Evolutionary conservation across 192 early-diverging fungal genomes (phyloP).

Genomic region (Chytriomyces sp.): DNA sequence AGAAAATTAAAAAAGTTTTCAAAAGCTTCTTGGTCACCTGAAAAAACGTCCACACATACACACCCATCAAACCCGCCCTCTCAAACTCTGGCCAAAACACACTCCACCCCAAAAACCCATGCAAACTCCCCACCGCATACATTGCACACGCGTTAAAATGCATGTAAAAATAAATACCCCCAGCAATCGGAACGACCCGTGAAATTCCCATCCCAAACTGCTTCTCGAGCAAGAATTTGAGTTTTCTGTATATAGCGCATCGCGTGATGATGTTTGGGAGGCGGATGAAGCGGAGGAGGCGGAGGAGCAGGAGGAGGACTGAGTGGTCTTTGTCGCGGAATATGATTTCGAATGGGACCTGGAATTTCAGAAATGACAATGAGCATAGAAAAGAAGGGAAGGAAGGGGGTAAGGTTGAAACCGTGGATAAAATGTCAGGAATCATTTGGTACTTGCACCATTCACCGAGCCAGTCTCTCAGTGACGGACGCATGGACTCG

Average conservation of each 20-base stretch:
- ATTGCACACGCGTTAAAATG: constrained; percentile 28
- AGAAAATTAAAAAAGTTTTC: too few relatives aligned
- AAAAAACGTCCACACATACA: constrained; percentile 27
- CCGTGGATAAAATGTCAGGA: neutral
- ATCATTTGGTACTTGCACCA: neutral
- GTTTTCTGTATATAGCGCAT: neutral
- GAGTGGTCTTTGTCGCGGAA: neutral
- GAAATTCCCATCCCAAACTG: constrained; percentile 15
- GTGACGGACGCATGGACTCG: constrained; percentile 9
- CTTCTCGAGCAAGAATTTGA: neutral
- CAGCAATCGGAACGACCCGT: constrained; percentile 12
- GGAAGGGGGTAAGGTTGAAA: neutral
- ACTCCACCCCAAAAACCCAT: constrained; percentile 14
- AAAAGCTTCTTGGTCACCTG: constrained; percentile 10
- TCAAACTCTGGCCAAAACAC: constrained; percentile 1
- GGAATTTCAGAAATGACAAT: neutral
- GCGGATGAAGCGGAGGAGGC: constrained; percentile 7
- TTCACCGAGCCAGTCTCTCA: neutral
- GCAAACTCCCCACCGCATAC: neutral
- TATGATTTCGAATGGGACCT: constrained; percentile 14
- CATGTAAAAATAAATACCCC: constrained; percentile 7
- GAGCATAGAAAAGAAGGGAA: neutral
- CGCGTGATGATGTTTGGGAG: constrained; percentile 12
- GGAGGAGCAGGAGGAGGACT: constrained; percentile 11
- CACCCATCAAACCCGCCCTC: neutral